Evolutionary conservation across 768 basidiomycete species (phyloP).

Genomic region (Boletus rubropictus): DNA sequence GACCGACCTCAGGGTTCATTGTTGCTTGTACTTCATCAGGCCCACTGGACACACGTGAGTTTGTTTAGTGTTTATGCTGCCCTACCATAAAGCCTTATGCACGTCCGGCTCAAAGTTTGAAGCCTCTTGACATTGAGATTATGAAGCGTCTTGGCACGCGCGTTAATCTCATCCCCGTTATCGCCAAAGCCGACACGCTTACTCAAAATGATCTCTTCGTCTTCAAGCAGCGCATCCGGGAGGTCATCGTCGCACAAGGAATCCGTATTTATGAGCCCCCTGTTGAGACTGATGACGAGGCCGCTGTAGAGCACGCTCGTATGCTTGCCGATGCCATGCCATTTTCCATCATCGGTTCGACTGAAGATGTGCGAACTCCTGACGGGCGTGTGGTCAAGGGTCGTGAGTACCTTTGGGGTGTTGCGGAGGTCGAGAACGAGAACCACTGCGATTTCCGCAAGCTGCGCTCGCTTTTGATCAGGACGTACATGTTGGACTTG

Average conservation of each 20-base stretch:
- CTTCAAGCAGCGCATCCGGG: slow-evolving; percentile 94
- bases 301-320: slow-evolving; percentile 82
- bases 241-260: slow-evolving; percentile 84
- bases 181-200: slow-evolving; percentile 96
- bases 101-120: slow-evolving; percentile 45
- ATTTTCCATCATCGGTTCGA: slow-evolving; percentile 97
- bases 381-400: slow-evolving; percentile 96
- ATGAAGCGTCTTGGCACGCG: slow-evolving; percentile 99
- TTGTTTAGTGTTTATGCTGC: background rate
- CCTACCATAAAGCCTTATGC: background rate
- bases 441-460: slow-evolving; percentile 99
- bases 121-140: slow-evolving; percentile 97
- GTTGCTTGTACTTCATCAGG: slow-evolving; percentile 94
- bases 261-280: slow-evolving; percentile 95
- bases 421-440: slow-evolving; percentile 99
- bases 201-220: slow-evolving; percentile 86
- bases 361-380: slow-evolving; percentile 84
- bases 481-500: slow-evolving; percentile 97
- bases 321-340: slow-evolving; percentile 88
- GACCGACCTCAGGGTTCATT: slow-evolving; percentile 92
- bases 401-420: slow-evolving; percentile 98
- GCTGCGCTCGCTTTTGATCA: slow-evolving; percentile 88
- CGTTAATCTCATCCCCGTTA: slow-evolving; percentile 95
- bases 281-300: slow-evolving; percentile 82
- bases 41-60: slow-evolving; percentile 94